Evolutionary conservation across 2,329 filamentous ascomycete genomes (phyloP), one percentile per base, ranked within the genome.

Genomic region (Juglanconis sp.): DNA sequence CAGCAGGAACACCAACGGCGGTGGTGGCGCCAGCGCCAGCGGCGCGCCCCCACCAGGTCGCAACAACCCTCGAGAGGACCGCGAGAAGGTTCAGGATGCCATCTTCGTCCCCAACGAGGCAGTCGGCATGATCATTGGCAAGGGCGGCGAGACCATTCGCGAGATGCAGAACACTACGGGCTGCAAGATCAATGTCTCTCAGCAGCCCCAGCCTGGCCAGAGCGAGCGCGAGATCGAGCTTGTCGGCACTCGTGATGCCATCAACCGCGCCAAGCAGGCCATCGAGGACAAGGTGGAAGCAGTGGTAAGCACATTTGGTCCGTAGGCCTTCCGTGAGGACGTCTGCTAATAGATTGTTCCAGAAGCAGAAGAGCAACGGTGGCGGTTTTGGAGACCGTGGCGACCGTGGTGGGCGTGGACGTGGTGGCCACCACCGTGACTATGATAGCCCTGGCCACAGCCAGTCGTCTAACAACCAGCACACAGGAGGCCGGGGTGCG

Each of bases 61-160:
- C 8, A 71, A 71, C 32, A 72, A 70, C 56, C 74, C 74, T 62
- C 76, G 74, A 36, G 73, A 73, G 40, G 72, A 69, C 61, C 77
- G 74, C 3, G 88, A 90, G 66, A 94, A 93, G 77, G 83, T 90
- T 68, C 92, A 88, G 69, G 91, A 96, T 69, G 87, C 86, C 46
- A 91, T 96, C 64, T 87, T 86, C 66, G 92, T 96, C 9, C 92
- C 92, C 11, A 94, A 92, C 30, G 92, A 96, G 72, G 90, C 92
- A 5, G 92, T 96, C 57, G 92, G 92, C 63, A 96, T 96, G 92
- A 96, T 96, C 65, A 96, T 96, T 63, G 92, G 93, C 65, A 96
- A 96, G 79, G 90, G 91, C 59, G 92, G 92, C 65, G 92, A 96
- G 77, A 96, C 92, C 0, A 96, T 96, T 71, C 92, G 93, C 65